These are phyloP conservation scores for Thraustochytrium striatum DNA, from an alignment of 352 stramenopile species.

Conservation along the genomic window DNA sequence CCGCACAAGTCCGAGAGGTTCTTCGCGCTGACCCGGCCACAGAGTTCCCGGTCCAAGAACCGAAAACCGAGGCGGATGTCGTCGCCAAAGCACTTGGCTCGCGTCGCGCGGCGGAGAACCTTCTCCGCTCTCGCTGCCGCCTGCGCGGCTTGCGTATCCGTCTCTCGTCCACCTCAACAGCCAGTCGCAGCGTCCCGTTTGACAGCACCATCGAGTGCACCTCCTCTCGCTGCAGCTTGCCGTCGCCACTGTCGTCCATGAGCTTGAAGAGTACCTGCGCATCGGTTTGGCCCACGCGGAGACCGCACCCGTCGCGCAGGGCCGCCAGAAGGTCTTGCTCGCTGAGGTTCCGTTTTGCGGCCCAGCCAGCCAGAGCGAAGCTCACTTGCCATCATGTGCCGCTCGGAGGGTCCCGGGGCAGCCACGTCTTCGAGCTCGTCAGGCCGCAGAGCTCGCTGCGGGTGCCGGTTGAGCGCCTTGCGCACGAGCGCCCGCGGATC, in stretches of 20 bases:
- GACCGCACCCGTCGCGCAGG: not conserved
- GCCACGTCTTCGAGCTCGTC: not conserved
- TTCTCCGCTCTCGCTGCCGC: not conserved
- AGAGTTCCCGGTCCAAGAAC: not conserved
- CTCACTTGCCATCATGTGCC: not conserved
- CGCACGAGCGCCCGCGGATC: not conserved
- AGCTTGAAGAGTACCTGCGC: slow-evolving; percentile 5
- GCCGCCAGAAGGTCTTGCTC: not conserved
- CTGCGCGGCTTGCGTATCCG: not conserved
- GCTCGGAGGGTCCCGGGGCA: too few relatives aligned
- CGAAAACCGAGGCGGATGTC: slow-evolving; percentile 7
- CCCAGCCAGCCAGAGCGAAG: not conserved
- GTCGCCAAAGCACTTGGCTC: not conserved
- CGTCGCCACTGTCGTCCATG: not conserved
- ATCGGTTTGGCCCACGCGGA: not conserved
- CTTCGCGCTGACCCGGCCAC: not conserved
- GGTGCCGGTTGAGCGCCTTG: not conserved
- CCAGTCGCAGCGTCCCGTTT: not conserved
- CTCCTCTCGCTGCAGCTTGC: slow-evolving; percentile 8
- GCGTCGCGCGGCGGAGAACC: not conserved
- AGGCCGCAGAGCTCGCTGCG: not conserved
- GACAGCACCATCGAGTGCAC: not conserved
- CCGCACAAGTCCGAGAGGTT: not conserved
- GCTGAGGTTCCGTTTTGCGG: not conserved
- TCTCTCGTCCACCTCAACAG: slow-evolving; percentile 26